Percentiles rank a stretch among this genome's conserved stretches.
Conservation (phyloP, 2,329 filamentous ascomycete genomes). For the Biscogniauxia marginata region DNA sequence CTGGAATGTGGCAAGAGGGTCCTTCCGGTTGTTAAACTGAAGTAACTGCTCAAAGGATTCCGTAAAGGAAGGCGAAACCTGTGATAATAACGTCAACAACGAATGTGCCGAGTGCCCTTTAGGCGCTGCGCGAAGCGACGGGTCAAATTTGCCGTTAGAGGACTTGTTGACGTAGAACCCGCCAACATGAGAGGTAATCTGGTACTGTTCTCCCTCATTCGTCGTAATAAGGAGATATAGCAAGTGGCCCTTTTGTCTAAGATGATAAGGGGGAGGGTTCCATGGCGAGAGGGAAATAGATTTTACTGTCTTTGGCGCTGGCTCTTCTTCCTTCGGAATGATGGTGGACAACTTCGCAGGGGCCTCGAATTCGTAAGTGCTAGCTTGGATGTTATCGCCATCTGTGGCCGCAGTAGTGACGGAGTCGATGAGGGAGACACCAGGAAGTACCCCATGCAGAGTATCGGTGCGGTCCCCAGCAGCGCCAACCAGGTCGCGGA, state of each 20-base stretch:
- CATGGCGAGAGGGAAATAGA: conserved; percentile 84
- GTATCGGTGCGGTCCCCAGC: conserved; percentile 85
- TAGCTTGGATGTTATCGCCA: conserved; percentile 37
- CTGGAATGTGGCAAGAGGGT: conserved; percentile 89
- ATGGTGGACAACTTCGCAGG: conserved; percentile 68
- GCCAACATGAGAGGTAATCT: conserved; percentile 89
- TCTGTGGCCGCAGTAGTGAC: conserved; percentile 52
- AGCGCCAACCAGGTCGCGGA: conserved; percentile 90
- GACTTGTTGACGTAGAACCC: conserved; percentile 98
- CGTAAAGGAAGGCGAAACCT: conserved; percentile 81
- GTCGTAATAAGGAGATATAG: conserved; percentile 88
- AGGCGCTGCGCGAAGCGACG: conserved; percentile 72
- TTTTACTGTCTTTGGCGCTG: conserved; percentile 87
- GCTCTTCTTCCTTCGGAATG: conserved; percentile 63
- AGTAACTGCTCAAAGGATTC: conserved; percentile 75
- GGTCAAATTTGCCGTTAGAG: conserved; percentile 93
- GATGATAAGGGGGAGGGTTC: conserved; percentile 92
- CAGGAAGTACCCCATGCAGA: conserved; percentile 81
- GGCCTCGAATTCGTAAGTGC: conserved; percentile 71
- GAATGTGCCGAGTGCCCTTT: conserved; percentile 84
- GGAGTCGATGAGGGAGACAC: conserved; percentile 81
- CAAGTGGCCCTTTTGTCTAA: conserved; percentile 88
- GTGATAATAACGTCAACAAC: conserved; percentile 72
- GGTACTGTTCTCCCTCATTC: conserved; percentile 90
- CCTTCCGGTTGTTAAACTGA: conserved; percentile 79